Conservation (phyloP, 495 filamentous ascomycete species). For the Lasiosphaeria miniovina region DNA sequence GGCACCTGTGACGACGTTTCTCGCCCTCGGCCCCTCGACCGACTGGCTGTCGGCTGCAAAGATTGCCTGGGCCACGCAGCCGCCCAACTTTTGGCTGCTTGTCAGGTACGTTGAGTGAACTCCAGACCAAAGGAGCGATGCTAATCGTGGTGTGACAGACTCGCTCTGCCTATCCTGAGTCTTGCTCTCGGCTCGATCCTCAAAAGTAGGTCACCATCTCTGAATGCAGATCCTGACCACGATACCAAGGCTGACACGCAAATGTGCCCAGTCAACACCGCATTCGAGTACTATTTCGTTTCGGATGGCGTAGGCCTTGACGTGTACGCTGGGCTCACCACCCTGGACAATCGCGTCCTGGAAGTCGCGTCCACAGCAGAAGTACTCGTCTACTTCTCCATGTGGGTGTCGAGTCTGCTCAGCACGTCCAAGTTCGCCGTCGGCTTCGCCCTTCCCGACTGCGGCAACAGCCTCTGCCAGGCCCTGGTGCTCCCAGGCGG, state of each 20-base stretch:
- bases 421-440: background rate
- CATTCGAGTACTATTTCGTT: slow-evolving; percentile 15
- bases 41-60: background rate
- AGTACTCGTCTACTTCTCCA: background rate
- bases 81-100: background rate
- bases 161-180: slow-evolving; percentile 8
- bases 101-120: too few relatives aligned
- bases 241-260: background rate
- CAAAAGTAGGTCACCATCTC: slow-evolving; percentile 8
- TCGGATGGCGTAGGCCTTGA: background rate
- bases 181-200: slow-evolving; percentile 10
- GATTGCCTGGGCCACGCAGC: background rate
- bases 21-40: background rate
- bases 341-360: slow-evolving; percentile 9
- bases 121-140: too few relatives aligned
- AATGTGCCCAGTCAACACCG: slow-evolving; percentile 5
- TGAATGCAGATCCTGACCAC: background rate
- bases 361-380: background rate
- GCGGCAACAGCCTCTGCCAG: slow-evolving; percentile 3
- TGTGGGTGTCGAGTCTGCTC: background rate
- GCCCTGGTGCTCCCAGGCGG: slow-evolving; percentile 17
- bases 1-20: background rate
- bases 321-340: slow-evolving; percentile 12
- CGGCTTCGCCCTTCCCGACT: background rate
- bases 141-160: background rate